Evolutionary conservation across 306 rosid genomes (phyloP), one percentile per base, ranked within the genome.

Genomic region (Quercus glauca): DNA sequence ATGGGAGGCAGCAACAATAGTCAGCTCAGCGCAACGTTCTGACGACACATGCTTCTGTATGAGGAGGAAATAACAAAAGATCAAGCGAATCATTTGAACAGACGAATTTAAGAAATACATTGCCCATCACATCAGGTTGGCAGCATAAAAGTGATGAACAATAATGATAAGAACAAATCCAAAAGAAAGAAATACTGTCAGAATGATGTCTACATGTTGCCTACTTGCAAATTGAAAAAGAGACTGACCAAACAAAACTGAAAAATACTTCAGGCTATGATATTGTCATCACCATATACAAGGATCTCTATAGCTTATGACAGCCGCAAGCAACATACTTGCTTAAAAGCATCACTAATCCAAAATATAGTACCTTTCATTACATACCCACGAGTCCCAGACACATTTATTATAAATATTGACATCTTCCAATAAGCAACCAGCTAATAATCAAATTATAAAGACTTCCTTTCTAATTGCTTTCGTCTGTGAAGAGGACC

Each of bases 1-100:
- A 90, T 92, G 98, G 69, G 91, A 86, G 28, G 97, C 93, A 70
- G 99, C 98, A 86, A 95, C 89, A 82, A 95, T 92, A 45, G 93
- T 89, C 78, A 91, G 89, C 90, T 95, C 96, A 1, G 92, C 97
- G 71, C 99, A 95, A 83, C 74, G 90, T 90, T 91, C 99, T 28
- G 97, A 85, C 20, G 98, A 80, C 26, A 95, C 86, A 9, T 94
- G 99, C 85, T 77, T 92, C 99, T 95, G 91, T 74, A 43, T 28
- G 63, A 65, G 72, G 73, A 72, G 55, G 78, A 77, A 72, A 69
- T 59, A 21, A 77, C 9, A 83, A 67, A 41, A 56, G 71, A 60
- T 71, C 18, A 35, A 77, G 26, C 37, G 23, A 60, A 75, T 19
- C 29, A 37, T 75, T 81, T 55, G 63, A 78, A 37, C 75, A 43